A percentile compares a stretch with the other conserved stretches of the same genome.
phyloP scores from a whole-genome alignment of 2,329 filamentous ascomycete species.

The Aureobasidium lini region DNA sequence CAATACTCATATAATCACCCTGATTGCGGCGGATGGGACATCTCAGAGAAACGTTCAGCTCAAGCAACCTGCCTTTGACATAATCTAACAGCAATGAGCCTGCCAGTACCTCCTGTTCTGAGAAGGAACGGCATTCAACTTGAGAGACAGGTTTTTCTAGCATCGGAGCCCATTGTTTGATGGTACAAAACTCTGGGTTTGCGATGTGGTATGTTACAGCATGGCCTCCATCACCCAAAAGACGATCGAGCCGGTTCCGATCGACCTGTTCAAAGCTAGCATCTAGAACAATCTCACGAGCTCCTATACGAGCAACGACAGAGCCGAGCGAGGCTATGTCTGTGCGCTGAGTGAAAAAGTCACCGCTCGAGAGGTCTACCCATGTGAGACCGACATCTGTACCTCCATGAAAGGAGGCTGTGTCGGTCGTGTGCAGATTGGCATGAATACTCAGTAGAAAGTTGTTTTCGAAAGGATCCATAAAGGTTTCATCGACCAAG shows the following conservation, averaged over 20 bases:
- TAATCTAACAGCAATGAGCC: constrained; percentile 80
- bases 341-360: constrained; percentile 79
- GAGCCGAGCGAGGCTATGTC: constrained; percentile 67
- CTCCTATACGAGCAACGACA: constrained; percentile 71
- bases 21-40: constrained; percentile 68
- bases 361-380: constrained; percentile 90
- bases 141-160: constrained; percentile 63
- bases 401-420: constrained; percentile 5
- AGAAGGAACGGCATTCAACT: constrained; percentile 45
- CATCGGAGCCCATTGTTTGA: constrained; percentile 65
- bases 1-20: constrained; percentile 78
- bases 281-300: constrained; percentile 77
- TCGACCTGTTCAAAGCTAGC: constrained; percentile 42
- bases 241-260: constrained; percentile 19
- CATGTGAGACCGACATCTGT: constrained; percentile 70
- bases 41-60: constrained; percentile 72
- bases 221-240: constrained; percentile 43
- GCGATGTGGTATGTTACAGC: constrained; percentile 61
- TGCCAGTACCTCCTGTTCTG: constrained; percentile 61
- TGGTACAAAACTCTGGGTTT: constrained; percentile 23
- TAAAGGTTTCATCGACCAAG: constrained; percentile 93
- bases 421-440: constrained; percentile 21
- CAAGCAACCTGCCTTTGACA: constrained; percentile 69
- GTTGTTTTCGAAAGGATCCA: constrained; percentile 90
- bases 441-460: constrained; percentile 78